phyloP scores from a whole-genome alignment of 108 stramenopile genomes.

The Cyclotella kingstonii region DNA sequence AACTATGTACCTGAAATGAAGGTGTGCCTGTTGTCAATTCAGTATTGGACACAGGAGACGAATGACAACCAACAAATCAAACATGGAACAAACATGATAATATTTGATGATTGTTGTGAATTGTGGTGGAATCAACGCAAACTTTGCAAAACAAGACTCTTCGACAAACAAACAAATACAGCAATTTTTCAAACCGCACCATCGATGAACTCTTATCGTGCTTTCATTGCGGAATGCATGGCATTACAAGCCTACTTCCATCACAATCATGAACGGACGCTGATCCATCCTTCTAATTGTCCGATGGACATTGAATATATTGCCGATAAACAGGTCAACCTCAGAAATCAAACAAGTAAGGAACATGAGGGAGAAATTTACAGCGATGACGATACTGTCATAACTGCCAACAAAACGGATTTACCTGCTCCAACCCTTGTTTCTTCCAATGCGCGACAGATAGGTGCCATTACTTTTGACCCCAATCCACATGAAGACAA shows the following conservation, averaged over 20 bases:
- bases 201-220: not conserved
- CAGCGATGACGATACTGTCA: not conserved
- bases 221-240: not conserved
- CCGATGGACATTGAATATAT: too few species aligned
- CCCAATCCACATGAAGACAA: not conserved
- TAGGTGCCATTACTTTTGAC: not conserved
- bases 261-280: not conserved
- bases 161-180: not conserved
- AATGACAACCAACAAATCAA: not conserved
- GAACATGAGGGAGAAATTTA: not conserved
- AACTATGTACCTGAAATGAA: conserved; percentile 7
- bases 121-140: conserved; percentile 5
- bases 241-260: not conserved
- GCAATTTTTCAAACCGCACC: not conserved
- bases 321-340: not conserved
- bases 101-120: not conserved
- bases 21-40: not conserved
- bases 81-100: not conserved
- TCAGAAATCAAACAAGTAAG: not conserved
- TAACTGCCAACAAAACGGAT: not conserved
- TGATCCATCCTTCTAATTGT: not conserved
- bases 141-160: not conserved
- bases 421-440: not conserved
- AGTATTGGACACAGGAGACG: not conserved
- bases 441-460: not conserved